Conservation (phyloP, 495 filamentous ascomycete genomes). For the Talaromyces trachyspermus region DNA sequence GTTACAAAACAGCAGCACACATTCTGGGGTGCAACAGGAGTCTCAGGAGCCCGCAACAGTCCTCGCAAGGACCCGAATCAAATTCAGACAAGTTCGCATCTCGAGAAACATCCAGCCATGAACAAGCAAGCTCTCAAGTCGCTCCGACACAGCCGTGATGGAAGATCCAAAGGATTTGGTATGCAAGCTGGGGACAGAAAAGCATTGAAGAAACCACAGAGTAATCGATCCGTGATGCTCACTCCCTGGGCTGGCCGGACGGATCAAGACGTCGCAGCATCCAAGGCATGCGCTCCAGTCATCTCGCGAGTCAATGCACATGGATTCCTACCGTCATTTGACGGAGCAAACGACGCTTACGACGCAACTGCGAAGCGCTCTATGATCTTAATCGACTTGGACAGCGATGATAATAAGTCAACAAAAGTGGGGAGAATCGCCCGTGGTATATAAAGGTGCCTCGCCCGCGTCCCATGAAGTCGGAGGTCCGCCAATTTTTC, state of each 20-base stretch:
- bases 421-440: neutral
- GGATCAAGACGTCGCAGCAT: constrained; percentile 13
- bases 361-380: neutral
- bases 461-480: constrained; percentile 4
- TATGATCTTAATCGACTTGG: neutral
- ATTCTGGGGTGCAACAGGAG: no score
- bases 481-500: constrained; percentile 10
- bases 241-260: constrained; percentile 3
- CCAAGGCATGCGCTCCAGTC: constrained; percentile 18
- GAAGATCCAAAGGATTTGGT: neutral
- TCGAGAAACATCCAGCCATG: no score
- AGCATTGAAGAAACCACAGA: neutral
- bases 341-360: constrained; percentile 14
- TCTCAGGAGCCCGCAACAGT: no score
- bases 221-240: neutral
- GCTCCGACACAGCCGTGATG: neutral
- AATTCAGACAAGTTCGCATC: no score
- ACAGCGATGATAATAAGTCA: neutral
- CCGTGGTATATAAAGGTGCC: constrained; percentile 7
- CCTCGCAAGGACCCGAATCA: no score
- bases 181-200: neutral
- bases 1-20: no score
- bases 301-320: constrained; percentile 25
- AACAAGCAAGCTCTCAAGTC: neutral
- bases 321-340: constrained; percentile 21